Evolutionary conservation across 148 eudicot species (phyloP), one percentile per base, ranked within the genome.

Genomic region (Drosera capensis): DNA sequence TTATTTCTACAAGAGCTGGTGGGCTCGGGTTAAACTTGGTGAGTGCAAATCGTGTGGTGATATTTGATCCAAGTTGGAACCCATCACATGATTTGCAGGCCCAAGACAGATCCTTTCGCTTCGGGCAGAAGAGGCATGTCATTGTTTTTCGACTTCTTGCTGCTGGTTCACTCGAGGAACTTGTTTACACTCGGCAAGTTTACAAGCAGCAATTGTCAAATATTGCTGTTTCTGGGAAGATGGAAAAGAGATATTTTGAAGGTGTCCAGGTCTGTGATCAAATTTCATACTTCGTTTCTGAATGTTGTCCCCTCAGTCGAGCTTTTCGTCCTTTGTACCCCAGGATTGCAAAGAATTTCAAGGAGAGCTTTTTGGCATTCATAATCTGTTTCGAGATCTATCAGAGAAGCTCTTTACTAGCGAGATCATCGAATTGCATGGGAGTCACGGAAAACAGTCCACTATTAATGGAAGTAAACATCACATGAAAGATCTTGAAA

Each of bases 141-240:
- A 64, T 78, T 48, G 94, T 83, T 53, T 88, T 88, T 60, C 97
- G 97, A 43, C 79, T 88, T 43, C 80, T 88, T 48, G 82, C 92
- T 23, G 97, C 97, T 34, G 94, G 97, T 35, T 83, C 97, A 36
- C 86, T 88, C 34, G 97, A 83, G 78, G 97, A 88, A 58, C 92
- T 88, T 43, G 79, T 88, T 31, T 88, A 88, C 51, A 51, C 81
- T 20, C 79, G 97, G 26, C 97, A 88, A 64, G 87, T 88, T 23
- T 88, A 88, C 62, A 88, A 88, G 64, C 97, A 88, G 30, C 97
- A 88, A 70, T 63, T 88, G 57, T 80, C 94, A 24, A 84, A 88
- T 46, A 84, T 88, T 59, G 97, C 92, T 29, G 86, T 88, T 55
- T 77, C 92, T 37, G 96, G 96, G 20, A 88, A 77, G 67, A 68